Evolutionary conservation across 1,284 basidiomycete species (phyloP).

Genomic region (Moesziomyces sp.): DNA sequence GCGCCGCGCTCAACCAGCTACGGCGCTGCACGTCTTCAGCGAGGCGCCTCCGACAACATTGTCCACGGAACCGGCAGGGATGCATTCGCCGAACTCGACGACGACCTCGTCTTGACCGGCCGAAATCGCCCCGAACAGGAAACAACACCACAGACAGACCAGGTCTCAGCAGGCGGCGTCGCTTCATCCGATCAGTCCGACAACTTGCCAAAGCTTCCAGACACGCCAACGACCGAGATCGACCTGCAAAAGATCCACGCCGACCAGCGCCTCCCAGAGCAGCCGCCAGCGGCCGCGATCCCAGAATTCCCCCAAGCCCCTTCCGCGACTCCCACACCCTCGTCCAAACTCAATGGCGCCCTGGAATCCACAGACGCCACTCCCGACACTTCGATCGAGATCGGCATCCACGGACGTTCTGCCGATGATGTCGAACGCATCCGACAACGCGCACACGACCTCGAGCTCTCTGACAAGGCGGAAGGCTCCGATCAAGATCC

Average conservation of each 20-base stretch:
- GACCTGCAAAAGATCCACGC: constrained; percentile 36
- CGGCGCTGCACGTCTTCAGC: constrained; percentile 23
- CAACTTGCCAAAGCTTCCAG: constrained; percentile 35
- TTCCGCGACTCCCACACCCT: constrained; percentile 28
- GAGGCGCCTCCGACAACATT: constrained; percentile 41
- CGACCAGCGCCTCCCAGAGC: constrained; percentile 10
- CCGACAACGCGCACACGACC: constrained; percentile 31
- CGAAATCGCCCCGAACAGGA: constrained; percentile 30
- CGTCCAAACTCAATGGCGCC: constrained; percentile 18
- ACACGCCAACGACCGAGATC: constrained; percentile 44
- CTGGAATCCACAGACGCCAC: constrained; percentile 21
- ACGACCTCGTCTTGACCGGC: constrained; percentile 44
- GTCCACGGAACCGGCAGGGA: constrained; percentile 42
- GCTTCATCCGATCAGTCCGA: constrained; percentile 7
- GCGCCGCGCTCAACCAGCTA: constrained; percentile 29
- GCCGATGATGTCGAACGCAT: constrained; percentile 46
- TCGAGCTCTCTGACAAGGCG: constrained; percentile 30
- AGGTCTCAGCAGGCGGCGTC: constrained; percentile 2
- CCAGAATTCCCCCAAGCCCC: constrained; percentile 52
- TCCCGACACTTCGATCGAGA: constrained; percentile 51
- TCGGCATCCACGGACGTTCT: constrained; percentile 49
- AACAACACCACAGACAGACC: constrained; percentile 1
- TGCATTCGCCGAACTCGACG: constrained; percentile 59
- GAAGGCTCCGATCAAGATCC: constrained; percentile 15
- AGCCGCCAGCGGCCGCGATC: constrained; percentile 14